Evolutionary conservation across 805 yeast genomes (phyloP), one percentile per base, ranked within the genome.

Genomic region (Lachancea kluyveri): DNA sequence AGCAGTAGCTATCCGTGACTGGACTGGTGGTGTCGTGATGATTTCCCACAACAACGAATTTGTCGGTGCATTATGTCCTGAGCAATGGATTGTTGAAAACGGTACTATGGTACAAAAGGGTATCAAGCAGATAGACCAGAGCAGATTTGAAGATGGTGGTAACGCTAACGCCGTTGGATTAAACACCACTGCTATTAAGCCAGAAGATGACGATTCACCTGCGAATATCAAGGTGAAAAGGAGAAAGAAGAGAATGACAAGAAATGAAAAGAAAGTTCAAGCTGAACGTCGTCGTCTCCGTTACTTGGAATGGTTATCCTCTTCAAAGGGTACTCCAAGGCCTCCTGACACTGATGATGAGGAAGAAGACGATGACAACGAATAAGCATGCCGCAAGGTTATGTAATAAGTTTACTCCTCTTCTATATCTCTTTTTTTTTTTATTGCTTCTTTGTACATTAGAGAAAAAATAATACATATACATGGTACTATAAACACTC

Each of bases 11-110:
- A 92, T 90, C 55, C 79, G 96, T 63, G 96, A 90, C 59, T 90
- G 97, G 97, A 63, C 75, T 42, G 98, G 98, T 57, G 97, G 96
- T 67, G 97, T 90, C 41, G 94, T 90, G 37, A 85, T 90, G 95
- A 90, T 90, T 64, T 88, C 97, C 42, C 98, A 90, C 68, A 90
- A 90, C 68, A 80, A 79, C 52, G 98, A 90, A 64, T 90, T 90
- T 47, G 96, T 88, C 26, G 95, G 96, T 34, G 97, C 97, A 5
- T 65, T 90, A 50, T 88, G 97, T 61, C 97, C 97, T 22, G 98
- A 90, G 66, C 96, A 88, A 63, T 90, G 98, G 98, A 76, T 82
- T 48, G 95, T 90, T 36, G 95, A 86, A 59, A 82, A 88, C 52
- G 97, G 97, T 59, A 72, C 72, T 38, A 78, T 90, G 67, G 82